These are phyloP conservation scores for Steccherinum ochraceum DNA, from an alignment of 768 basidiomycete genomes.

Conservation along the genomic window DNA sequence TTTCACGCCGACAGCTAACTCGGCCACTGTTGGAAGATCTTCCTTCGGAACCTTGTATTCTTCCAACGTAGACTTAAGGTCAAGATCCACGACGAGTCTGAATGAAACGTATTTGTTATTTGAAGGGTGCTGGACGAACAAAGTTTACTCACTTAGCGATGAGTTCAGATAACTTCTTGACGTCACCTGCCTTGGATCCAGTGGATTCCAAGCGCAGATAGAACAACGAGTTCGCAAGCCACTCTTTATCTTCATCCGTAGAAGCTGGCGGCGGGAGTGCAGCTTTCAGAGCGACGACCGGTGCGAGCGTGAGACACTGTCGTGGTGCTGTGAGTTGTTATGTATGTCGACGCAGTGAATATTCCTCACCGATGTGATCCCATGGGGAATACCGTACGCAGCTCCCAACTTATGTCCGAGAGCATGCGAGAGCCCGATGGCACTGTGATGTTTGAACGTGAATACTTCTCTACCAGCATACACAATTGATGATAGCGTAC, in stretches of 20 bases:
- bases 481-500: not conserved
- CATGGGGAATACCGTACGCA: constrained; percentile 70
- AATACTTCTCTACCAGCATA: not conserved
- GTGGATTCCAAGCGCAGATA: constrained; percentile 56
- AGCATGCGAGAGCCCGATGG: constrained; percentile 70
- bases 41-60: constrained; percentile 59
- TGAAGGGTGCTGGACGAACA: not conserved
- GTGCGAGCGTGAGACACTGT: constrained; percentile 67
- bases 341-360: not conserved
- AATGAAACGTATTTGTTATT: not conserved
- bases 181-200: constrained; percentile 59
- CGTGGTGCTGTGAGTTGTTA: not conserved
- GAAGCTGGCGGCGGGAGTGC: too few species aligned
- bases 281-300: constrained; percentile 55
- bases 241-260: constrained; percentile 56
- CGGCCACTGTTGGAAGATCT: constrained; percentile 50
- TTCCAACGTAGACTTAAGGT: constrained; percentile 48
- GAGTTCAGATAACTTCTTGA: constrained; percentile 41
- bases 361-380: constrained; percentile 67
- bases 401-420: constrained; percentile 73
- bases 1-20: constrained; percentile 9
- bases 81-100: constrained; percentile 57
- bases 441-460: constrained; percentile 32
- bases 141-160: constrained; percentile 44
- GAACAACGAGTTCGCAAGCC: constrained; percentile 49